Percentiles rank a stretch among this genome's conserved stretches.
phyloP scores from a whole-genome alignment of 1,139 yeast genomes.

The Ogataea hybrid region DNA sequence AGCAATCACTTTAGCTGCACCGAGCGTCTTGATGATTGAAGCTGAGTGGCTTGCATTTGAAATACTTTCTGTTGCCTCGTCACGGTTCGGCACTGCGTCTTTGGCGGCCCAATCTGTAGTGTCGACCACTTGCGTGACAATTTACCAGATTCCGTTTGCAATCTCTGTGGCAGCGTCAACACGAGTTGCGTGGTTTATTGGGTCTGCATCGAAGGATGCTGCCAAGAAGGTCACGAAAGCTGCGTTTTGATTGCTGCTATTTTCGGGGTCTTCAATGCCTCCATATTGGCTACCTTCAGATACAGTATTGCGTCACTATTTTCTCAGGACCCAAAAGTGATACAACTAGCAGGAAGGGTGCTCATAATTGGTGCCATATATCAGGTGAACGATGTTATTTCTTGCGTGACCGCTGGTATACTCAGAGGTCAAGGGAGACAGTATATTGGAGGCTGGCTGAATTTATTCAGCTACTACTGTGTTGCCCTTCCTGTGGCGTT shows the following conservation, averaged over 20 bases:
- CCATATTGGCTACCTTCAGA: constrained; percentile 40
- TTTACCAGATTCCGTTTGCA: constrained; percentile 76
- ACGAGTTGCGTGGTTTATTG: constrained; percentile 74
- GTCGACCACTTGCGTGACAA: constrained; percentile 63
- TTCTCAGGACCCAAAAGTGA: constrained; percentile 49
- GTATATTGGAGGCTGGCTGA: constrained; percentile 59
- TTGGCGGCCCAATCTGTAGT: constrained; percentile 75
- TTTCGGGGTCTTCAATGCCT: constrained; percentile 39
- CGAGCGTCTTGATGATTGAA: constrained; percentile 64
- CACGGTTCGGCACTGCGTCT: constrained; percentile 61
- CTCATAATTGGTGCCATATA: constrained; percentile 56
- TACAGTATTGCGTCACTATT: constrained; percentile 45
- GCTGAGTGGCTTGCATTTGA: constrained; percentile 74
- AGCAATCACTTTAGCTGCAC: constrained; percentile 52
- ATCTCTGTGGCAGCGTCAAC: constrained; percentile 73
- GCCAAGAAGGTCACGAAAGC: constrained; percentile 45
- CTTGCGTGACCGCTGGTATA: constrained; percentile 58
- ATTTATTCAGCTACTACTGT: constrained; percentile 53
- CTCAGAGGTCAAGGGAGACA: constrained; percentile 70
- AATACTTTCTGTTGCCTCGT: constrained; percentile 58
- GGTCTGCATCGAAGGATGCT: constrained; percentile 59
- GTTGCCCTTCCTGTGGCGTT: constrained; percentile 61
- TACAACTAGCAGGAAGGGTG: constrained; percentile 48
- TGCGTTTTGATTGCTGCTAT: constrained; percentile 41
- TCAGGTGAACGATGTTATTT: constrained; percentile 55